Percentiles rank a stretch among this genome's conserved stretches.
These are phyloP conservation scores for Lactarius sanguifluus DNA, from an alignment of 768 basidiomycete genomes.

Conservation along the genomic window DNA sequence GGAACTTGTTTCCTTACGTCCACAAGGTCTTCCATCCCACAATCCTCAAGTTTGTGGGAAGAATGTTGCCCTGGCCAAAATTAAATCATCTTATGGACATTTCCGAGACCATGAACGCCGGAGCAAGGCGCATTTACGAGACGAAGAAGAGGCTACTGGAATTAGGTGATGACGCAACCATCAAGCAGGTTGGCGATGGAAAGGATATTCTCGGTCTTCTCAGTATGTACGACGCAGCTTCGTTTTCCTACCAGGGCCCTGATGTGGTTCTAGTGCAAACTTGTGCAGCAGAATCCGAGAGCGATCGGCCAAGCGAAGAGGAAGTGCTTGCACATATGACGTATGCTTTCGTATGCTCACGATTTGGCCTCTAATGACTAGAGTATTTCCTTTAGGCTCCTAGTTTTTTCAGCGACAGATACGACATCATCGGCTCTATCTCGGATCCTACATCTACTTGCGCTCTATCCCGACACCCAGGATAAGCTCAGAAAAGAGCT, in stretches of 20 bases:
- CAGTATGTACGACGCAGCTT: not conserved
- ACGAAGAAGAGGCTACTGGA: conserved; percentile 40
- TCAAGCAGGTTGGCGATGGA: not conserved
- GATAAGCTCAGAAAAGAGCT: not conserved
- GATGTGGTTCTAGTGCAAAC: conserved; percentile 35
- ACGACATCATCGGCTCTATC: not conserved
- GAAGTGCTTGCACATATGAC: conserved; percentile 44
- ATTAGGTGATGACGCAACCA: conserved; percentile 30
- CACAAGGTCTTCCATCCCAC: conserved; percentile 28
- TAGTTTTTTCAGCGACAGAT: conserved; percentile 23
- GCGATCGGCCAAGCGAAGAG: conserved; percentile 32
- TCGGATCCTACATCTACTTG: not conserved
- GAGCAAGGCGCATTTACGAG: conserved; percentile 39
- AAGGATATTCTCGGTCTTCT: not conserved
- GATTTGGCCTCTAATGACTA: not conserved
- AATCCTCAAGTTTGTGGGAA: conserved; percentile 39
- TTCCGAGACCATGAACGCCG: conserved; percentile 36
- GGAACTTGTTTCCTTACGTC: conserved; percentile 14
- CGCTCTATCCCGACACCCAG: not conserved
- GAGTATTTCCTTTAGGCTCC: conserved; percentile 10
- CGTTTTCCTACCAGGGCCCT: not conserved
- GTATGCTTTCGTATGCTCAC: conserved; percentile 19
- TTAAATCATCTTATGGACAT: conserved; percentile 36
- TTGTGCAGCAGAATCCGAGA: conserved; percentile 27
- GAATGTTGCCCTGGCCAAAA: conserved; percentile 37